A percentile compares a stretch with the other conserved stretches of the same genome.
Conservation (phyloP, 208 protist species). For the Crithidia sp. region DNA sequence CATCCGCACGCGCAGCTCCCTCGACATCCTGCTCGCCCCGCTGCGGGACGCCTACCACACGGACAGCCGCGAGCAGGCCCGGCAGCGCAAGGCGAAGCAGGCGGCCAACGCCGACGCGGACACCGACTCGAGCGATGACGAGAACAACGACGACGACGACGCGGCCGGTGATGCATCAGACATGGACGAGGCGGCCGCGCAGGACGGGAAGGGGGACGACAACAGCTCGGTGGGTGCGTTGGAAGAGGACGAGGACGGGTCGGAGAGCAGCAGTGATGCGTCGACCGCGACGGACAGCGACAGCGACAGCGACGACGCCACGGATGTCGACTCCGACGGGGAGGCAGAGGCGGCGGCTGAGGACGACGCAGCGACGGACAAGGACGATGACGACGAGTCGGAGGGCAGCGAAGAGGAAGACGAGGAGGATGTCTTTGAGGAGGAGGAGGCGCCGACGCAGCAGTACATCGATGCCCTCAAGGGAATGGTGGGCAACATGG, state of each 20-base stretch:
- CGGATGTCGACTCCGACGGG: conserved; percentile 30
- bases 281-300: conserved; percentile 23
- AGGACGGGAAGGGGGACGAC: conserved; percentile 23
- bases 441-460: conserved; percentile 85
- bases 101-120: conserved; percentile 35
- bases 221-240: conserved; percentile 3
- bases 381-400: conserved; percentile 8
- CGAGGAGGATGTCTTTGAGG: conserved; percentile 42
- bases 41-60: conserved; percentile 87
- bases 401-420: conserved; percentile 20
- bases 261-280: conserved; percentile 19
- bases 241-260: conserved; percentile 22
- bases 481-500: conserved; percentile 83
- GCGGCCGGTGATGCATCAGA: conserved; percentile 4
- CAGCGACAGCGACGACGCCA: conserved; percentile 17
- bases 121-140: conserved; percentile 21
- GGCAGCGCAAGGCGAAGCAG: conserved; percentile 61
- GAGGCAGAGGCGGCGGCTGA: conserved; percentile 30
- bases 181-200: background rate
- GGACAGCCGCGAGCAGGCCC: conserved; percentile 74
- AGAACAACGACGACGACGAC: conserved; percentile 16
- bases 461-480: conserved; percentile 86
- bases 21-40: conserved; percentile 75
- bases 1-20: conserved; percentile 55
- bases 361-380: conserved; percentile 23